These are phyloP conservation scores for Botrytis galanthina DNA, from an alignment of 2,329 filamentous ascomycete species.

Conservation along the genomic window DNA sequence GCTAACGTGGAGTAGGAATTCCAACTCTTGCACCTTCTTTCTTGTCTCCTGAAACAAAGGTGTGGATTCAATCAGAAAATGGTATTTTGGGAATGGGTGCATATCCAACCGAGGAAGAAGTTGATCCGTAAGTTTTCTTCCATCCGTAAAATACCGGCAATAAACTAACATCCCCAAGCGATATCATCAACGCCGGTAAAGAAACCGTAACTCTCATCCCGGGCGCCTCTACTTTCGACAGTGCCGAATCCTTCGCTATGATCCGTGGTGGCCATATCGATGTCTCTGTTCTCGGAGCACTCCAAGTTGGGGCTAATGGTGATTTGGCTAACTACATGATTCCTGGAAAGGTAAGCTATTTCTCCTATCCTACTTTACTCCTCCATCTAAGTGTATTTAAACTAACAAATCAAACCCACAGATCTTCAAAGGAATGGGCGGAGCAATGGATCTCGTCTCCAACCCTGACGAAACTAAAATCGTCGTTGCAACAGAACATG, in stretches of 20 bases:
- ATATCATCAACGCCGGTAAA: slow-evolving; percentile 83
- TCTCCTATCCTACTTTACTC: not conserved
- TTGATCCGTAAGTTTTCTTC: slow-evolving; percentile 52
- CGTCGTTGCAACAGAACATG: slow-evolving; percentile 67
- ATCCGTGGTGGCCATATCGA: slow-evolving; percentile 81
- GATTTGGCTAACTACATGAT: slow-evolving; percentile 89
- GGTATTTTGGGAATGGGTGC: slow-evolving; percentile 80
- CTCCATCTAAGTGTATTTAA: not conserved
- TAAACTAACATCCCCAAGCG: slow-evolving; percentile 36
- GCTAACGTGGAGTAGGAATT: slow-evolving; percentile 63
- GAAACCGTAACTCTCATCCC: slow-evolving; percentile 78
- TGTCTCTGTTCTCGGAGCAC: slow-evolving; percentile 69
- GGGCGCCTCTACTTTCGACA: slow-evolving; percentile 75
- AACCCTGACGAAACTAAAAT: slow-evolving; percentile 71
- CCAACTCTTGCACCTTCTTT: slow-evolving; percentile 81
- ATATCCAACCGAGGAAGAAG: slow-evolving; percentile 68
- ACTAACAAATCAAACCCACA: not conserved
- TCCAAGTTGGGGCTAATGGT: slow-evolving; percentile 71
- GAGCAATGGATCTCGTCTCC: slow-evolving; percentile 69
- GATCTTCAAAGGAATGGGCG: slow-evolving; percentile 77
- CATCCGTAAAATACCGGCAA: too few relatives aligned
- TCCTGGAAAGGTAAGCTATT: slow-evolving; percentile 66
- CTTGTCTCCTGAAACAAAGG: slow-evolving; percentile 63
- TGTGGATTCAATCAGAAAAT: slow-evolving; percentile 86
- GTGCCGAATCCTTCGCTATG: slow-evolving; percentile 80